phyloP scores from a whole-genome alignment of 2,329 filamentous ascomycete species.

The Metarhizium humberi region DNA sequence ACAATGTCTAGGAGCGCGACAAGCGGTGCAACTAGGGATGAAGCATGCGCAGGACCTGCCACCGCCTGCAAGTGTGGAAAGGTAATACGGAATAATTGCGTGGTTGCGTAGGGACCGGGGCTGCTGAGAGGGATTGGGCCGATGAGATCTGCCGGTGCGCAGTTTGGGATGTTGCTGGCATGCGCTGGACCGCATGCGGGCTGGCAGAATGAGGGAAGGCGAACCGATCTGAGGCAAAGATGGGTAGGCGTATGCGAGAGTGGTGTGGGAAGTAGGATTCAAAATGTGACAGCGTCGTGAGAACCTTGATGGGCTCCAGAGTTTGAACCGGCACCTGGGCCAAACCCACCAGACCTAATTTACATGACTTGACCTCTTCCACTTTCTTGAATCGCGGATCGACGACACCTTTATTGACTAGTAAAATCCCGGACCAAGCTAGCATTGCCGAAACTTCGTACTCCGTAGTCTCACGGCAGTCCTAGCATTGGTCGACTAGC shows the following conservation, averaged over 20 bases:
- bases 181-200: not conserved
- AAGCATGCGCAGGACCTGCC: not conserved
- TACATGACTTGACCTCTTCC: too few relatives aligned
- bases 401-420: too few relatives aligned
- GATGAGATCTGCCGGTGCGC: not conserved
- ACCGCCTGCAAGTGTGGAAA: not conserved
- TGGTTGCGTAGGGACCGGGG: not conserved
- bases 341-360: not conserved
- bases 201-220: not conserved
- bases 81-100: not conserved
- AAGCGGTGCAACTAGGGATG: not conserved
- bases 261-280: not conserved
- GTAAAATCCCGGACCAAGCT: too few relatives aligned
- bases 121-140: not conserved
- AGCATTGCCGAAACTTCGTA: too few relatives aligned
- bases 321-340: not conserved
- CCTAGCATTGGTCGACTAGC: too few relatives aligned
- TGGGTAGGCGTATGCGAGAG: not conserved
- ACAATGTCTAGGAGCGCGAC: not conserved
- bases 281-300: not conserved
- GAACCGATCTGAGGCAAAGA: not conserved
- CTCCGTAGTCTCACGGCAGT: too few relatives aligned
- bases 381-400: too few relatives aligned
- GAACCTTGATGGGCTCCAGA: slow-evolving; percentile 8
- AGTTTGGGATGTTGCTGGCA: not conserved